phyloP scores from a whole-genome alignment of 352 stramenopile genomes.

The Globisporangium cederbergense region DNA sequence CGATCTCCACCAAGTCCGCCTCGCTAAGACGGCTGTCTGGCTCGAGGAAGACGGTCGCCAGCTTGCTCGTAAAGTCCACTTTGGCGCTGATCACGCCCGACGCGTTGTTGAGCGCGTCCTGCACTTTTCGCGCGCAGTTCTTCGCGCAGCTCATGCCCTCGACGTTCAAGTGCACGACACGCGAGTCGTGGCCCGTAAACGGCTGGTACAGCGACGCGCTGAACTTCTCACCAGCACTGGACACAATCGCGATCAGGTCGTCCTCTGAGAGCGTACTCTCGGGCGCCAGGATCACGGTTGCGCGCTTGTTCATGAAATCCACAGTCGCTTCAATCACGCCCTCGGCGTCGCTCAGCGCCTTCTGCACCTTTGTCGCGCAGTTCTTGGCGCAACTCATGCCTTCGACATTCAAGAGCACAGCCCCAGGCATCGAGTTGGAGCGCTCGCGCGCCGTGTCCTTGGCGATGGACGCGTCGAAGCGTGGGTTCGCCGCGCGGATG shows the following conservation, averaged over 20 bases:
- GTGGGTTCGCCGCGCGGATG: constrained; percentile 65
- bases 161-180: constrained; percentile 67
- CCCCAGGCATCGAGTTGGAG: constrained; percentile 49
- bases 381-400: constrained; percentile 76
- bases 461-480: constrained; percentile 70
- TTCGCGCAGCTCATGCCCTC: constrained; percentile 76
- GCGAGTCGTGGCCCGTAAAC: constrained; percentile 62
- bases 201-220: constrained; percentile 60
- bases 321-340: constrained; percentile 70
- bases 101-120: constrained; percentile 52
- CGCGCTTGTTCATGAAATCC: constrained; percentile 65
- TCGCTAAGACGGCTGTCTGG: constrained; percentile 63
- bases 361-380: constrained; percentile 57
- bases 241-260: constrained; percentile 64
- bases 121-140: constrained; percentile 76
- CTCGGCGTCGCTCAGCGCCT: constrained; percentile 38
- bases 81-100: constrained; percentile 73
- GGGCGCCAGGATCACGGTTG: constrained; percentile 62
- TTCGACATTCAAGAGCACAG: constrained; percentile 68
- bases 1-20: constrained; percentile 56
- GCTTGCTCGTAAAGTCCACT: constrained; percentile 73
- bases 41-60: constrained; percentile 76
- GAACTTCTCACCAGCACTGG: constrained; percentile 42
- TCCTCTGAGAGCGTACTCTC: constrained; percentile 59
- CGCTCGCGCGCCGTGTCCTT: constrained; percentile 44